Base-by-base conservation (phyloP, 2,329 filamentous ascomycete genomes). In the Chaetomium olivaceum region DNA sequence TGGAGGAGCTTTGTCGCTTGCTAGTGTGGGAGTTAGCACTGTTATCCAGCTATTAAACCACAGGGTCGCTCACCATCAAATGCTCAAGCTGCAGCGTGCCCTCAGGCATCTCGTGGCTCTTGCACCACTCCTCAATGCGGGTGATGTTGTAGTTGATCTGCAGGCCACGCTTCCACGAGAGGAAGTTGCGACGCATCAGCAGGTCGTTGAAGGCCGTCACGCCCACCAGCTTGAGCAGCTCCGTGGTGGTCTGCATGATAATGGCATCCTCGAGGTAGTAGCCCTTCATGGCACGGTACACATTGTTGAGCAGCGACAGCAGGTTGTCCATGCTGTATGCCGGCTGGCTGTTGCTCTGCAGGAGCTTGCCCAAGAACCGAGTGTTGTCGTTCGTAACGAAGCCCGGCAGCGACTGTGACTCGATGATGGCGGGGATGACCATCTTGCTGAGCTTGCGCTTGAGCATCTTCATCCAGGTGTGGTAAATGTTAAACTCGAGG, bases 101-200 rank as follows among this genome's bases (percentile, higher is more conserved):
- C 79, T 99, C 94, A 1, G 95, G 95, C 94, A 99, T 98, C 73
- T 98, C 95, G 77, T 99, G 96, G 75, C 93, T 97, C 87, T 99
- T 99, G 82, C 95, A 99, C 95, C 95, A 99, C 80, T 99, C 95
- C 79, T 99, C 95, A 69, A 99, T 99, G 65, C 95, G 88, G 27
- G 95, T 99, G 78, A 99, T 99, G 81, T 99, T 99, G 84, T 99
- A 99, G 82, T 99, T 99, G 82, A 99, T 99, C 79, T 99, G 95
- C 62, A 99, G 87, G 73, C 95, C 95, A 78, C 95, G 92, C 84
- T 99, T 99, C 95, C 95, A 99, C 0, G 93, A 97, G 65, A 99
- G 86, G 86, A 99, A 99, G 80, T 98, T 98, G 73, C 95, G 88
- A 74, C 95, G 89, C 93, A 99, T 97, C 71, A 99, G 86, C 69